Evolutionary conservation across 2,329 filamentous ascomycete species (phyloP).

Genomic region (Penicillium vulpinum): DNA sequence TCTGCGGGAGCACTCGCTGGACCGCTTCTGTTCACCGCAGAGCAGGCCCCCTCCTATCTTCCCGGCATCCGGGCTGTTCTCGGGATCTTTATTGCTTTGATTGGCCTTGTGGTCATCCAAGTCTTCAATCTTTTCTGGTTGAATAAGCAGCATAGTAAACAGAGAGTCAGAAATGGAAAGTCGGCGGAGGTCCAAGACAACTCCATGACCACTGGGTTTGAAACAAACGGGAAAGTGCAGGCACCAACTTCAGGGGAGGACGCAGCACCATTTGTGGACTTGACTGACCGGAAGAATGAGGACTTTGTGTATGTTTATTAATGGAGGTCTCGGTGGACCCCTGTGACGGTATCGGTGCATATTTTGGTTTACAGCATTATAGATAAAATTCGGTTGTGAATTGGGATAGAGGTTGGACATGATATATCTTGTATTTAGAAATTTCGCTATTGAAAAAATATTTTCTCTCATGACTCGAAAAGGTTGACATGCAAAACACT

Average conservation of each 20-base stretch:
- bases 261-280: background rate
- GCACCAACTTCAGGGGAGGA: background rate
- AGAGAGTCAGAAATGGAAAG: background rate
- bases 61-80: background rate
- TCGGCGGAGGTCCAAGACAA: background rate
- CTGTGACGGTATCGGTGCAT: background rate
- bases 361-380: background rate
- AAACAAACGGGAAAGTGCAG: background rate
- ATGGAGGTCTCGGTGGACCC: background rate
- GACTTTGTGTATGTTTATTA: background rate
- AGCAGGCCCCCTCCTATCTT: background rate
- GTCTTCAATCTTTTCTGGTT: background rate
- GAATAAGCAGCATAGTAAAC: background rate
- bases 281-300: background rate
- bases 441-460: background rate
- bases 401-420: background rate
- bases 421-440: background rate
- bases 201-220: background rate
- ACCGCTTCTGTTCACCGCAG: background rate
- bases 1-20: background rate
- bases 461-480: background rate
- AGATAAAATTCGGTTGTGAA: background rate
- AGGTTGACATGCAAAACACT: background rate
- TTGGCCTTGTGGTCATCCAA: background rate
- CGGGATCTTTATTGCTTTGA: background rate